Percentiles rank a stretch among this genome's conserved stretches.
These are phyloP conservation scores for Byssochlamys sp. DNA, from an alignment of 2,329 filamentous ascomycete genomes.

Conservation along the genomic window DNA sequence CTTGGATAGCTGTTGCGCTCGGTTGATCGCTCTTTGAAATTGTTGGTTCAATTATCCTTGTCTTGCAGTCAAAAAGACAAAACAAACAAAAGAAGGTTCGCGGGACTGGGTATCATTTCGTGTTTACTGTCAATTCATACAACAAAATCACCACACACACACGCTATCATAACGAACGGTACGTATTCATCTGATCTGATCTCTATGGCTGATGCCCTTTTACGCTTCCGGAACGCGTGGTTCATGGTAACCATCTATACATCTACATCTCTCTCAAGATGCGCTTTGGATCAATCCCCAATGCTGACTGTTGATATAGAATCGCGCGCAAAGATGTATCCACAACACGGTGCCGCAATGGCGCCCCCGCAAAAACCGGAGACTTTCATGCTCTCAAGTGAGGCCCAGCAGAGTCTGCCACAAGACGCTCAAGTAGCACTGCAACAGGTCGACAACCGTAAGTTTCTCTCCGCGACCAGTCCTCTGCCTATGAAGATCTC, in stretches of 20 bases:
- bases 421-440: constrained; percentile 94
- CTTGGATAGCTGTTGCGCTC: constrained; percentile 14
- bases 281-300: constrained; percentile 2
- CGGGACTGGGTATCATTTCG: neutral
- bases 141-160: too few species aligned
- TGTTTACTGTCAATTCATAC: constrained; percentile 5
- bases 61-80: neutral
- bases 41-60: neutral
- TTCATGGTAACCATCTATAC: neutral
- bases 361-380: constrained; percentile 90
- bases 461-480: constrained; percentile 32
- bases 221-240: neutral
- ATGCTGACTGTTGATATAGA: constrained; percentile 11
- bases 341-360: constrained; percentile 72
- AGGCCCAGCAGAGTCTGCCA: constrained; percentile 90
- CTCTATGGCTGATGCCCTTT: neutral
- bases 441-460: constrained; percentile 96
- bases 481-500: neutral
- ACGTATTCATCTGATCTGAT: too few species aligned
- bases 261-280: neutral
- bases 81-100: neutral
- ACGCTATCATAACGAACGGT: too few species aligned
- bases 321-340: constrained; percentile 52
- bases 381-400: constrained; percentile 95
- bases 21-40: constrained; percentile 9